These are phyloP conservation scores for Septoria linicola DNA, from an alignment of 2,329 filamentous ascomycete species.

Conservation along the genomic window DNA sequence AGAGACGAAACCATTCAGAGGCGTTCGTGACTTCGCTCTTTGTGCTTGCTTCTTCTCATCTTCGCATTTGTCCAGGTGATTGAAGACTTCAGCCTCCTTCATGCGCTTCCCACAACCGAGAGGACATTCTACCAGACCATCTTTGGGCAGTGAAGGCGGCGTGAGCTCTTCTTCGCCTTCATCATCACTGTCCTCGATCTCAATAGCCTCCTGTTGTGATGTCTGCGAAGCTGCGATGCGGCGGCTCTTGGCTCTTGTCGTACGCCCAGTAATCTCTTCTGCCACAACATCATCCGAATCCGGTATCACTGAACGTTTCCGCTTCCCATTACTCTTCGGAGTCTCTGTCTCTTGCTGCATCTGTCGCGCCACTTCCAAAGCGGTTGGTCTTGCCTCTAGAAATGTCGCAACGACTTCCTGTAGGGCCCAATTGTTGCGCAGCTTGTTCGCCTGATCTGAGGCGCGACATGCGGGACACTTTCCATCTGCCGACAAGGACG, in stretches of 20 bases:
- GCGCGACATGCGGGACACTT: slow-evolving; percentile 84
- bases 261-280: slow-evolving; percentile 30
- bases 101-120: slow-evolving; percentile 73
- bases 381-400: slow-evolving; percentile 59
- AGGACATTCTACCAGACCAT: slow-evolving; percentile 80
- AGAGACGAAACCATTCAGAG: slow-evolving; percentile 18
- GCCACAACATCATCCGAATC: slow-evolving; percentile 36
- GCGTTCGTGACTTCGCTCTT: slow-evolving; percentile 27
- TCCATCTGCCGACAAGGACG: slow-evolving; percentile 76
- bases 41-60: slow-evolving; percentile 37
- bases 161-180: slow-evolving; percentile 38
- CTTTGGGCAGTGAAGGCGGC: slow-evolving; percentile 50
- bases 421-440: slow-evolving; percentile 80
- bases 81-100: slow-evolving; percentile 74
- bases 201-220: slow-evolving; percentile 33
- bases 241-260: slow-evolving; percentile 41
- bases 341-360: slow-evolving; percentile 28
- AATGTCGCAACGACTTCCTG: slow-evolving; percentile 84
- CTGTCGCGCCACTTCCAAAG: slow-evolving; percentile 63
- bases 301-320: slow-evolving; percentile 46
- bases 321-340: slow-evolving; percentile 46
- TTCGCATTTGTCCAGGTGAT: slow-evolving; percentile 73
- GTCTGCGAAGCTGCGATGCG: slow-evolving; percentile 34
- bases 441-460: slow-evolving; percentile 75
- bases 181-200: slow-evolving; percentile 44